These are phyloP conservation scores for Fusarium drepaniforme DNA, from an alignment of 2,329 filamentous ascomycete genomes.

Conservation along the genomic window DNA sequence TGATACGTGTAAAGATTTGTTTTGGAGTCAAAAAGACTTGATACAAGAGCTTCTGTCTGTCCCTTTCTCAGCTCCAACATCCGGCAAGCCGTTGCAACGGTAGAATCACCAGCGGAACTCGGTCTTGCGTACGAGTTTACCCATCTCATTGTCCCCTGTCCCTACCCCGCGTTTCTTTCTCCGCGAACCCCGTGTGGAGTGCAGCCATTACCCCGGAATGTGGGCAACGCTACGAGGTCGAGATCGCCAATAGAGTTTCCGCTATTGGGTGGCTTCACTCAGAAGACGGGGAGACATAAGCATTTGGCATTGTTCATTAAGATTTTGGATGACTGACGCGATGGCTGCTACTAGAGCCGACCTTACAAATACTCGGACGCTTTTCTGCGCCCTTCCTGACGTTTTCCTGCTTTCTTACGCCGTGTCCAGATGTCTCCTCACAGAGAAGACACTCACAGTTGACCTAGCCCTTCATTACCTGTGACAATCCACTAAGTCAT, in stretches of 20 bases:
- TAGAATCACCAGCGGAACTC: not conserved
- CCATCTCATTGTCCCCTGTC: not conserved
- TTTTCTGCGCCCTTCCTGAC: not conserved
- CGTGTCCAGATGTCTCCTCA: not conserved
- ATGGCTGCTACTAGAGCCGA: not conserved
- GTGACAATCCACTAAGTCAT: not conserved
- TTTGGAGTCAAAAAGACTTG: not conserved
- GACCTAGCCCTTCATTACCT: not conserved
- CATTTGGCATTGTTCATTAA: not conserved
- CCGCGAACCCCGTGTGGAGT: not conserved
- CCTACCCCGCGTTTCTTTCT: not conserved
- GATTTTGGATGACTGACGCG: not conserved
- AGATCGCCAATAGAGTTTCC: not conserved
- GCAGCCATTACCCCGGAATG: not conserved
- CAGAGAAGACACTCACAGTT: not conserved
- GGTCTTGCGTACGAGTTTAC: not conserved
- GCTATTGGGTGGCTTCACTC: not conserved
- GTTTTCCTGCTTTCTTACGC: not conserved
- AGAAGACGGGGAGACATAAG: not conserved
- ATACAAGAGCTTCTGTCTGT: not conserved
- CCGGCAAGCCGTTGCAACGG: not conserved
- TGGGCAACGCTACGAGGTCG: not conserved
- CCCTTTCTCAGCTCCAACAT: not conserved
- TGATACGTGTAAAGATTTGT: not conserved
- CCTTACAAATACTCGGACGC: not conserved